phyloP scores from a whole-genome alignment of 495 filamentous ascomycete genomes.

The Apiosordaria backusii region DNA sequence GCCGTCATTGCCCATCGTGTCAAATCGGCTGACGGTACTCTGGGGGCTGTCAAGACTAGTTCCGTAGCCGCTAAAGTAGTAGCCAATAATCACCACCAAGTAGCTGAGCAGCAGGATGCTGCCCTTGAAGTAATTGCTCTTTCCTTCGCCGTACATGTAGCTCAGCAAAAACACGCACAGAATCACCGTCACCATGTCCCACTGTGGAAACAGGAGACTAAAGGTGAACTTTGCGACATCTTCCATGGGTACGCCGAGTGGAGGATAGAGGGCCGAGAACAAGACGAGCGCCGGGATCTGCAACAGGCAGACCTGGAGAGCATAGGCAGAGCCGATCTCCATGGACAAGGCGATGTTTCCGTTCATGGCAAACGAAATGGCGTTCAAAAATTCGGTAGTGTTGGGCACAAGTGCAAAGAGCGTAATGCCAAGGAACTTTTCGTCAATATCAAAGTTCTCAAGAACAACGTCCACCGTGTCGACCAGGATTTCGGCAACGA shows the following conservation, averaged over 20 bases:
- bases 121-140: constrained; percentile 91
- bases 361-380: constrained; percentile 99
- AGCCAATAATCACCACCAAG: constrained; percentile 86
- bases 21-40: constrained; percentile 64
- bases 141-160: constrained; percentile 97
- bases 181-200: constrained; percentile 98
- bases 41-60: constrained; percentile 54
- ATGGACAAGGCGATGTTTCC: constrained; percentile 99
- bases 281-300: constrained; percentile 92
- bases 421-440: constrained; percentile 97
- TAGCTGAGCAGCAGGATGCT: constrained; percentile 93
- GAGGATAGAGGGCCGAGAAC: constrained; percentile 65
- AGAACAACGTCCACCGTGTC: constrained; percentile 94
- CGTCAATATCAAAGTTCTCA: constrained; percentile 83
- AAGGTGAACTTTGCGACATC: constrained; percentile 77
- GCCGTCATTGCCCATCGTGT: constrained; percentile 57
- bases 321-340: constrained; percentile 98
- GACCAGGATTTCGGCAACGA: constrained; percentile 96
- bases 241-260: constrained; percentile 31
- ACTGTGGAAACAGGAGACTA: constrained; percentile 94
- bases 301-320: constrained; percentile 93
- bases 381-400: constrained; percentile 97
- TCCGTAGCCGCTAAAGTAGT: constrained; percentile 79
- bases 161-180: constrained; percentile 95
- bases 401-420: constrained; percentile 96